Base-by-base conservation (phyloP, 192 early-diverging fungal species). In the Geranomyces michiganensis region DNA sequence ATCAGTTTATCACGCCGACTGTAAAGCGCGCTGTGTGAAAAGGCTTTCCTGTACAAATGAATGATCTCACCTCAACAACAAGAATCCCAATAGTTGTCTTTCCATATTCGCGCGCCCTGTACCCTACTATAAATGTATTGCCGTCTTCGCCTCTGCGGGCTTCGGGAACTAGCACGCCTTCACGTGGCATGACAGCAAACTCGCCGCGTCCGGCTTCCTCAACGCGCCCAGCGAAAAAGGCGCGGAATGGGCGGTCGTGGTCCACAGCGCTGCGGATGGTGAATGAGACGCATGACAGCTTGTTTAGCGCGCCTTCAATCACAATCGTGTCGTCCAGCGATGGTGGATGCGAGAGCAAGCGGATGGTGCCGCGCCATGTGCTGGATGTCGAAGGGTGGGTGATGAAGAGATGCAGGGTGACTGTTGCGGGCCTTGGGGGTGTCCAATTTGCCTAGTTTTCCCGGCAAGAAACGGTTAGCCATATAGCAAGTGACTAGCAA, bases 291-390 rank as follows among this genome's bases (percentile, higher is more conserved):
- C 71, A 75, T 0, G 67, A 68, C 1, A 80, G 33, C 65, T 82
- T 86, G 74, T 79, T 80, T 70, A 79, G 70, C 3, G 69, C 44
- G 14, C 84, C 84, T 56, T 86, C 81, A 67, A 86, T 82, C 17
- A 75, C 55, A 33, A 86, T 86, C 0, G 74, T 74, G 56, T 86
- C 84, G 73, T 86, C 84, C 4, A 84, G 64, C 10, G 74, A 49
- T 24, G 82, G 80, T 8, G 73, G 73, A 22, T 68, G 77, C 4
- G 80, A 67, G 9, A 73, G 47, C 13, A 86, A 55, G 7, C 71
- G 64, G 24, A 84, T 47, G 21, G 81, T 81, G 44, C 73, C 76
- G 21, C 70, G 47, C 79, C 80, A 86, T 9, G 65, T 31, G 14
- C 66, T 58, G 7, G 73, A 73, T 15, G 74, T 75, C 15, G 64